These are phyloP conservation scores for Yamadazyma conglobata DNA, from an alignment of 1,139 yeast species.

Conservation along the genomic window DNA sequence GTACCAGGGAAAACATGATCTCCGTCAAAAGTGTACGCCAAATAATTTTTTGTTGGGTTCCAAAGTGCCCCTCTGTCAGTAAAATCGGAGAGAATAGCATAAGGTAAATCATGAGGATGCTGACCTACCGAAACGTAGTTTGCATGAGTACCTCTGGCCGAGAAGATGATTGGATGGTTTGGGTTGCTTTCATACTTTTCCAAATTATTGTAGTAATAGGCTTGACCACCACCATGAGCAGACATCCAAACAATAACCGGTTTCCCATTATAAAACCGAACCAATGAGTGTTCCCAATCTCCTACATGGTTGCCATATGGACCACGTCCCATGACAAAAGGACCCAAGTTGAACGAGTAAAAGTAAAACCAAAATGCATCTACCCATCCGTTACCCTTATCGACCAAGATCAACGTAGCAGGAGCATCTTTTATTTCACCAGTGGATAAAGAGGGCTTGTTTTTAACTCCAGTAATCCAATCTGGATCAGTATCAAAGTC, in stretches of 20 bases:
- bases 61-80: constrained; percentile 94
- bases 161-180: constrained; percentile 69
- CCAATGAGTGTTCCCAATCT: constrained; percentile 96
- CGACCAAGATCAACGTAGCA: constrained; percentile 76
- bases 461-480: constrained; percentile 76
- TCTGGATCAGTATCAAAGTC: constrained; percentile 77
- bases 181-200: constrained; percentile 58
- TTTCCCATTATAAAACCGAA: constrained; percentile 73
- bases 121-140: constrained; percentile 96
- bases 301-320: constrained; percentile 97
- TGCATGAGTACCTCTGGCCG: constrained; percentile 96
- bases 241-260: constrained; percentile 98
- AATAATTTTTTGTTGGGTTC: constrained; percentile 82
- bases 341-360: constrained; percentile 91
- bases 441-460: constrained; percentile 65
- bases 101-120: constrained; percentile 92
- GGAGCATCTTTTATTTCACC: constrained; percentile 78
- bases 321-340: constrained; percentile 95
- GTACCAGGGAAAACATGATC: constrained; percentile 36
- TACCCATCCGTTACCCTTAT: constrained; percentile 88
- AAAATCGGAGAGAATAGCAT: constrained; percentile 84
- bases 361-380: constrained; percentile 97
- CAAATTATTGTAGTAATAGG: constrained; percentile 69
- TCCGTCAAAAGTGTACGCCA: constrained; percentile 80
- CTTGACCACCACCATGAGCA: constrained; percentile 97